These are phyloP conservation scores for Macrolepiota albuminosa DNA, from an alignment of 768 basidiomycete species.

Conservation along the genomic window DNA sequence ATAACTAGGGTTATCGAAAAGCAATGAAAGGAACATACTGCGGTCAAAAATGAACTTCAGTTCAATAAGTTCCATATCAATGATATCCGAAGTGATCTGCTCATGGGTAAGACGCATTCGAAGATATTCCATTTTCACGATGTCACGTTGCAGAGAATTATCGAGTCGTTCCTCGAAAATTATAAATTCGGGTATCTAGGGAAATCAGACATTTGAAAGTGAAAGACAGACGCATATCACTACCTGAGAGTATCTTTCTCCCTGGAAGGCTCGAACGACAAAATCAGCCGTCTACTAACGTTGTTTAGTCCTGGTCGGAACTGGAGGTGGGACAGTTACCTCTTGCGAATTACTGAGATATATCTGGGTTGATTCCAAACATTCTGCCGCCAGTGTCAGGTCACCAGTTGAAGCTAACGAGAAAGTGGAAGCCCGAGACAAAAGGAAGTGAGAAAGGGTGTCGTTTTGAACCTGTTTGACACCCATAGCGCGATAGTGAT, in stretches of 20 bases:
- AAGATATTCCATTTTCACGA: conserved; percentile 78
- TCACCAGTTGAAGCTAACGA: conserved; percentile 75
- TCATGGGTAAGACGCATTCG: conserved; percentile 82
- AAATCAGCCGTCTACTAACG: conserved; percentile 66
- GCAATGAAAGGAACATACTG: conserved; percentile 33
- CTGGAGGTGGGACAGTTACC: conserved; percentile 28
- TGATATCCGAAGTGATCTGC: conserved; percentile 58
- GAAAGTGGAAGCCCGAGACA: conserved; percentile 75
- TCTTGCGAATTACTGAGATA: conserved; percentile 79
- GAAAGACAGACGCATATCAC: background rate
- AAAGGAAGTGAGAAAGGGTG: conserved; percentile 80
- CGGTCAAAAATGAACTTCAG: conserved; percentile 80
- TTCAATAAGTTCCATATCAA: conserved; percentile 82
- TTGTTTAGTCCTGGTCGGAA: conserved; percentile 1
- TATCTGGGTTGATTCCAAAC: conserved; percentile 75
- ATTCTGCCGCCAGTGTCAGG: conserved; percentile 69
- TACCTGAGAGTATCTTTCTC: conserved; percentile 83
- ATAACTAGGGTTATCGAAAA: background rate
- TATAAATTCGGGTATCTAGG: conserved; percentile 80
- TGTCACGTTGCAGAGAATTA: conserved; percentile 80
- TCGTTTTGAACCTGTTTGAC: conserved; percentile 87
- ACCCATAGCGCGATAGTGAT: conserved; percentile 75
- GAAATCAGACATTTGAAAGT: background rate
- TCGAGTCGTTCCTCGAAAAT: conserved; percentile 76
- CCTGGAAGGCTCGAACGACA: conserved; percentile 69